Evolutionary conservation across 2,329 filamentous ascomycete species (phyloP).

Genomic region (Aspergillus hortae): DNA sequence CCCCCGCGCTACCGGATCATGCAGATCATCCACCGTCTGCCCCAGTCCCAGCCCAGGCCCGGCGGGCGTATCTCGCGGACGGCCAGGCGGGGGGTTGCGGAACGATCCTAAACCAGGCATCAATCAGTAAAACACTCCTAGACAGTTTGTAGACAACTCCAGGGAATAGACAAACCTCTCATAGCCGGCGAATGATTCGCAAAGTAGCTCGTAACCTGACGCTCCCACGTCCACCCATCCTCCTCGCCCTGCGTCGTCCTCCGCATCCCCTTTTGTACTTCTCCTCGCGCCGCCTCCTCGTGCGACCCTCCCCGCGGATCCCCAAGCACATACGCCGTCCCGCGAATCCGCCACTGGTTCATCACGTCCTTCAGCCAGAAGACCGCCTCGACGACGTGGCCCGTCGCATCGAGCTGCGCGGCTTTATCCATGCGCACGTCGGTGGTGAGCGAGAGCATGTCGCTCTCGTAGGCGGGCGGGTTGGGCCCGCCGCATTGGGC

Average conservation of each 20-base stretch:
- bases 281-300: slow-evolving; percentile 46
- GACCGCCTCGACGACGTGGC: slow-evolving; percentile 70
- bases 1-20: slow-evolving; percentile 65
- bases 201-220: slow-evolving; percentile 81
- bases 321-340: slow-evolving; percentile 71
- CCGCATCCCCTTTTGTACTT: slow-evolving; percentile 58
- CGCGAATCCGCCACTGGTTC: slow-evolving; percentile 83
- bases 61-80: slow-evolving; percentile 51
- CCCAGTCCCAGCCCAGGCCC: slow-evolving; percentile 48
- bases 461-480: slow-evolving; percentile 66
- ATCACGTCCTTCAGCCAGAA: slow-evolving; percentile 71
- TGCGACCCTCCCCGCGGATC: slow-evolving; percentile 61
- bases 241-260: slow-evolving; percentile 27
- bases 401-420: slow-evolving; percentile 66
- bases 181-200: slow-evolving; percentile 80
- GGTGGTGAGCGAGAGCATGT: slow-evolving; percentile 79
- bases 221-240: slow-evolving; percentile 68
- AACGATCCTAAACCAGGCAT: slow-evolving; percentile 62
- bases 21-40: slow-evolving; percentile 65
- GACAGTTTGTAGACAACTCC: neutral
- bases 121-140: neutral
- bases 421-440: slow-evolving; percentile 86
- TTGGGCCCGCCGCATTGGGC: slow-evolving; percentile 48
- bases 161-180: slow-evolving; percentile 52
- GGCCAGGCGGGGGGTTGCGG: slow-evolving; percentile 67